Percentiles rank a stretch among this genome's conserved stretches.
Evolutionary conservation across 805 yeast genomes (phyloP).

Genomic region (Suhomyces xylopsoci): DNA sequence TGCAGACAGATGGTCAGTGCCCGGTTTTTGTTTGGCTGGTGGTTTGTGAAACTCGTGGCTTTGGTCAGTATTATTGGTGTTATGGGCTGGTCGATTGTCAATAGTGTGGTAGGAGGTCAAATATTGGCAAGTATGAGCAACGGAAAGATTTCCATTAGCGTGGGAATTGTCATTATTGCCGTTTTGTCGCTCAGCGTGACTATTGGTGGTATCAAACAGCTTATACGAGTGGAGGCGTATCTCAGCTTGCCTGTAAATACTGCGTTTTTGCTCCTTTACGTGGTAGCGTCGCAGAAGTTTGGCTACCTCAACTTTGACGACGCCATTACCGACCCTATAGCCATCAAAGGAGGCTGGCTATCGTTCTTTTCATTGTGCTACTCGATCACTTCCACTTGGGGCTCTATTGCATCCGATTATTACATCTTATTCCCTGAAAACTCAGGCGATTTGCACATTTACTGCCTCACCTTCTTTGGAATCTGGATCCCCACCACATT

Average conservation of each 20-base stretch:
- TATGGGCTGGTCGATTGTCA: conserved; percentile 93
- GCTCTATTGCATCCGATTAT: conserved; percentile 81
- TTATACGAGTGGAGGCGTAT: conserved; percentile 63
- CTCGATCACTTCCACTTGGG: conserved; percentile 86
- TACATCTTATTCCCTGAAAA: conserved; percentile 76
- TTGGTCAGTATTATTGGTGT: conserved; percentile 71
- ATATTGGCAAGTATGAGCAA: conserved; percentile 64
- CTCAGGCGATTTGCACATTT: conserved; percentile 54
- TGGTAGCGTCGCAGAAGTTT: conserved; percentile 52
- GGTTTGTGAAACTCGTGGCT: conserved; percentile 74
- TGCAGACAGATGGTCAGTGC: conserved; percentile 86
- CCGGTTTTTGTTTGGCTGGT: conserved; percentile 80
- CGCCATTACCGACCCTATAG: conserved; percentile 35
- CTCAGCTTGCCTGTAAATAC: conserved; percentile 68
- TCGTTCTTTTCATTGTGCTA: conserved; percentile 71
- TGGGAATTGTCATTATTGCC: conserved; percentile 72
- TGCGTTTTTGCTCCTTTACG: conserved; percentile 65
- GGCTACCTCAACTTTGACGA: conserved; percentile 29
- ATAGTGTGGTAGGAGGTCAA: conserved; percentile 85
- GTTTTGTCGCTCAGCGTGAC: conserved; percentile 63
- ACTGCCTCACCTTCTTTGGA: conserved; percentile 61
- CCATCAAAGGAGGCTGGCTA: conserved; percentile 65
- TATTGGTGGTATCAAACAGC: conserved; percentile 72
- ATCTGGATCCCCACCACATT: conserved; percentile 46
- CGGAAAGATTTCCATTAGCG: conserved; percentile 63